Base-by-base conservation (phyloP, 2,329 filamentous ascomycete species). In the Polychaeton citri region DNA sequence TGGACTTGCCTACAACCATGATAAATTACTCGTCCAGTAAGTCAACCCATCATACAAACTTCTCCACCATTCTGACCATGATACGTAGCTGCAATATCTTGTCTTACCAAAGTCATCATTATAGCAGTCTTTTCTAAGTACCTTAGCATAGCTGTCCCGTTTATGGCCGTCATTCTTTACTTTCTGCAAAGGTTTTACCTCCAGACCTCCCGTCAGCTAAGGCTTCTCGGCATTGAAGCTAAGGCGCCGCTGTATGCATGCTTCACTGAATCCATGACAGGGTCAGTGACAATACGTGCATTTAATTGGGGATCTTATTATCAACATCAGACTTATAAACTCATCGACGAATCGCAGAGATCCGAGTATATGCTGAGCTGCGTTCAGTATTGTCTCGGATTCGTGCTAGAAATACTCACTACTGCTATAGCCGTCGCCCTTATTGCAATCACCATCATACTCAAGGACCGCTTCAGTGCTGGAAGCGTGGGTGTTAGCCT, bases 201-300 rank as follows among this genome's bases (percentile, higher is more conserved):
- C 4, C 57, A 55, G 9, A 69, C 65, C 5, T 65, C 63, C 5
- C 58, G 65, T 2, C 65, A 67, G 40, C 45, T 70, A 2, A 63
- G 71, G 21, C 58, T 71, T 13, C 56, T 74, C 10, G 71, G 74
- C 47, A 55, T 73, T 0, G 70, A 73, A 46, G 55, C 60, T 20
- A 65, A 66, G 39, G 60, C 61, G 1, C 66, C 67, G 0, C 54
- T 72, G 0, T 70, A 66, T 43, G 62, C 66, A 0, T 63, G 71
- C 21, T 72, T 73, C 42, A 50, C 64, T 6, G 70, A 74, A 37
- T 66, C 65, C 0, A 47, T 71, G 0, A 50, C 57, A 5, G 69
- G 69, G 0, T 43, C 72, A 0, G 43, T 59, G 1, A 72, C 66
- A 0, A 64, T 74, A 21, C 64, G 69, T 6, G 63, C 69, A 0